Percentiles rank a stretch among this genome's conserved stretches.
Conservation (phyloP, 192 early-diverging fungal species). For the Spizellomyces punctatus region DNA sequence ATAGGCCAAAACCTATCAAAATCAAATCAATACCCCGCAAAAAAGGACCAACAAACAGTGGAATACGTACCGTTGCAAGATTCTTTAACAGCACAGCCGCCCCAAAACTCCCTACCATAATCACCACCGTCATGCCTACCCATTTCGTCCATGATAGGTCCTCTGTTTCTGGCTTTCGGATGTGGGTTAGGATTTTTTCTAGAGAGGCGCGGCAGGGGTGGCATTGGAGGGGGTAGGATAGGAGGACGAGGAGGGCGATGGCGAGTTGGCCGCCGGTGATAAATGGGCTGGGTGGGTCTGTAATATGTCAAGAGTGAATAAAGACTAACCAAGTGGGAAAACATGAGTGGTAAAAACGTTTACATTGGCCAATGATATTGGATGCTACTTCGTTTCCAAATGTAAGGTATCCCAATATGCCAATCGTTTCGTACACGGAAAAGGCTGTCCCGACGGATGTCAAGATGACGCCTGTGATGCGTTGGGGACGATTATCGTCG, state of each 20-base stretch:
- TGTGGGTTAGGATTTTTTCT: slow-evolving; percentile 74
- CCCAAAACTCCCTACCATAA: slow-evolving; percentile 71
- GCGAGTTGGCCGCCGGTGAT: slow-evolving; percentile 86
- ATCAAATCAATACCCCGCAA: background rate
- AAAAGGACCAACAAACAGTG: background rate
- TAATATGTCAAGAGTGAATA: background rate
- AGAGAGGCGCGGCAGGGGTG: slow-evolving; percentile 88
- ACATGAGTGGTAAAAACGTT: background rate
- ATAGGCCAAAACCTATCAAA: slow-evolving; percentile 71
- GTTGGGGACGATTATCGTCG: slow-evolving; percentile 73
- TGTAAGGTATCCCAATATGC: slow-evolving; percentile 86
- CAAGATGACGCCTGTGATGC: slow-evolving; percentile 69
- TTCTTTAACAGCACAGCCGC: slow-evolving; percentile 77
- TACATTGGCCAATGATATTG: slow-evolving; percentile 84
- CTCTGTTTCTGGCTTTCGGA: background rate
- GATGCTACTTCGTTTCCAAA: slow-evolving; percentile 77
- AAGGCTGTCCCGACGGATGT: slow-evolving; percentile 78
- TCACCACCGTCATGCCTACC: slow-evolving; percentile 60
- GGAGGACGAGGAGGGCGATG: slow-evolving; percentile 84
- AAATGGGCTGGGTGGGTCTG: slow-evolving; percentile 67
- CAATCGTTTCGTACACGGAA: slow-evolving; percentile 82
- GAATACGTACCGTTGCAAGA: slow-evolving; percentile 67
- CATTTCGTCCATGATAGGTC: background rate
- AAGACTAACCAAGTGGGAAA: background rate
- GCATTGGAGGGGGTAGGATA: slow-evolving; percentile 91